Percentiles rank a stretch among this genome's conserved stretches.
Conservation (phyloP, 352 stramenopile species). For the Pythium monospermum region DNA sequence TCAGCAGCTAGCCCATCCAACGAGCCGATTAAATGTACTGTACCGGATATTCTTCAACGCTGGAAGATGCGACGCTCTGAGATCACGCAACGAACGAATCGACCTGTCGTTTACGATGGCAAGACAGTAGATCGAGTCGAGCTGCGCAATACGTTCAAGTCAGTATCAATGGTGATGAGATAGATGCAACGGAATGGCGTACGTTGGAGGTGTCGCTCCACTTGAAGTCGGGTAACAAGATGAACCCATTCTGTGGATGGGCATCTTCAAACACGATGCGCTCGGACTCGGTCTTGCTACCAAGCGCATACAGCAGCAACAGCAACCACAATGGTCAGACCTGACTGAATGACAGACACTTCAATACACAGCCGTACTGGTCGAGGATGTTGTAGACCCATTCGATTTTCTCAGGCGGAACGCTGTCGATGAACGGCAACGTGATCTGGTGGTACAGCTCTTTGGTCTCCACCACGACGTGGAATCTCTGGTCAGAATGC, state of each 20-base stretch:
- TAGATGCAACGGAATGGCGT: not conserved
- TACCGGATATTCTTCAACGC: constrained; percentile 75
- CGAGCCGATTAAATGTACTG: not conserved
- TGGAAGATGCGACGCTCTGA: constrained; percentile 53
- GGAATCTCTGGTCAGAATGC: constrained; percentile 77
- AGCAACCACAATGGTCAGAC: not conserved
- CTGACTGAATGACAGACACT: no score
- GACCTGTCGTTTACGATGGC: constrained; percentile 74
- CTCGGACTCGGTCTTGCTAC: constrained; percentile 75
- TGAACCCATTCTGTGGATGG: constrained; percentile 60
- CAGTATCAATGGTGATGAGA: no score
- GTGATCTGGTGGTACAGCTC: constrained; percentile 74
- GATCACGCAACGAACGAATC: constrained; percentile 71
- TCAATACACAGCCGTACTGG: constrained; percentile 43
- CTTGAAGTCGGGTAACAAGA: constrained; percentile 82
- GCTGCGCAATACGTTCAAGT: constrained; percentile 24
- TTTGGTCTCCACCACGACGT: constrained; percentile 81
- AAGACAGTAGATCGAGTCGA: constrained; percentile 78
- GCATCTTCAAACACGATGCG: constrained; percentile 75
- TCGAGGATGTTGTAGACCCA: constrained; percentile 89
- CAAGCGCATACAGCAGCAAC: not conserved
- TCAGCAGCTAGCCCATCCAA: not conserved
- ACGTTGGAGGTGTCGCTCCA: constrained; percentile 73
- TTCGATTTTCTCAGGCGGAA: constrained; percentile 71
- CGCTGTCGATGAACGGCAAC: constrained; percentile 67